Percentiles rank a stretch among this genome's conserved stretches.
phyloP scores from a whole-genome alignment of 2,329 filamentous ascomycete species.

The Xenoacremonium recifei region DNA sequence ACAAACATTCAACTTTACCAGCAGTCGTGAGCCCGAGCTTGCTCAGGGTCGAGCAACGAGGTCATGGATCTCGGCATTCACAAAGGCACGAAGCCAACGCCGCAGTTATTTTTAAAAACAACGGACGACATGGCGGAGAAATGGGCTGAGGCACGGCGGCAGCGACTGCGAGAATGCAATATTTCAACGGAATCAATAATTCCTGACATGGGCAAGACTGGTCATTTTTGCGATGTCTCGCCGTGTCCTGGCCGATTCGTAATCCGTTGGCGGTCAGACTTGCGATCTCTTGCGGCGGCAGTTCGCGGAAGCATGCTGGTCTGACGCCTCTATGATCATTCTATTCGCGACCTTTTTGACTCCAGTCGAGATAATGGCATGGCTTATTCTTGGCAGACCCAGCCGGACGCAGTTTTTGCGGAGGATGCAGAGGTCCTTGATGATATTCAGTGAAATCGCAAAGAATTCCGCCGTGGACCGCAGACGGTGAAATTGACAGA shows the following conservation, averaged over 20 bases:
- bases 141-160: conserved; percentile 6
- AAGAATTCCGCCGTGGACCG: conserved; percentile 14
- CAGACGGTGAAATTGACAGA: conserved; percentile 12
- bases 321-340: conserved; percentile 12
- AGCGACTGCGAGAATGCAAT: neutral
- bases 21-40: too few relatives aligned
- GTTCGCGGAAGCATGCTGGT: conserved; percentile 5
- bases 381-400: too few relatives aligned
- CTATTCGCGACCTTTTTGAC: conserved; percentile 24
- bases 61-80: too few relatives aligned
- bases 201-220: neutral
- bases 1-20: too few relatives aligned
- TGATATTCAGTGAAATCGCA: too few relatives aligned
- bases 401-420: too few relatives aligned
- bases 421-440: conserved; percentile 13
- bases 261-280: neutral
- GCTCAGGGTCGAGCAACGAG: too few relatives aligned
- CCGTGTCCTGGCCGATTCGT: neutral
- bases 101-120: too few relatives aligned
- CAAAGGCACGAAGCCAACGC: too few relatives aligned
- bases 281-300: conserved; percentile 17
- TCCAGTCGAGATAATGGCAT: too few relatives aligned
- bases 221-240: conserved; percentile 5
- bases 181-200: neutral
- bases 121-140: conserved; percentile 2